Base-by-base conservation (phyloP, 371 early-diverging fungal genomes). In the Mortierella sp. region DNA sequence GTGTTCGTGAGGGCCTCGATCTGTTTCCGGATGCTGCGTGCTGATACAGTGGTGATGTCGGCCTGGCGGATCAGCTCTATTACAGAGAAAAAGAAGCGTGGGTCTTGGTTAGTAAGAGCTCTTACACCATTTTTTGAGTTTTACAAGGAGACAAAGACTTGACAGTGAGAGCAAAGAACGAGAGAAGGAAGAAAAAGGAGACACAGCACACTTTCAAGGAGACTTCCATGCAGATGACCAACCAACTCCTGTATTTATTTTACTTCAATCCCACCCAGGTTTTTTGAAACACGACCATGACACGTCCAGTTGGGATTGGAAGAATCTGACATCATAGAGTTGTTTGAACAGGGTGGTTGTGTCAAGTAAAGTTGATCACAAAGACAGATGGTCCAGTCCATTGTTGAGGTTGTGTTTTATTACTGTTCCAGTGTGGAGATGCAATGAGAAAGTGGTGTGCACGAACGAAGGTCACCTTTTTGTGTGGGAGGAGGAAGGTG, bases 21-120 rank as follows among this genome's bases (percentile, higher is more conserved):
- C 85, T 87, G 83, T 72, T 86, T 87, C 73, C 89, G 80, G 76
- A 81, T 77, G 3, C 70, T 43, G 40, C 77, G 77, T 31, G 82
- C 82, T 14, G 82, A 81, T 5, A 81, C 82, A 14, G 77, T 81
- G 4, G 77, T 67, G 65, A 81, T 74, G 71, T 81, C 82, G 26
- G 82, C 77, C 71, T 74, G 50, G 16, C 71, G 55, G 50, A 81
- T 77, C 41, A 81, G 77, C 8, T 81, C 82, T 81, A 74, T n/a
- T 14, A 19, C 1, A 52, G 40, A 52, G n/a, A 19, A 4, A 53
- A 39, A 34, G 44, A 1, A 6, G 16, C 41, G 22, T 37, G 1
- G 22, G 24, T n/a, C 13, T 52, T 52, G 44, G 29, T 58, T 1
- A 55, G 5, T 48, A 39, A 41, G 41, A 26, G 4, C 44, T 24